These are phyloP conservation scores for Paraphoma sp. DNA, from an alignment of 2,329 filamentous ascomycete genomes.

Conservation along the genomic window DNA sequence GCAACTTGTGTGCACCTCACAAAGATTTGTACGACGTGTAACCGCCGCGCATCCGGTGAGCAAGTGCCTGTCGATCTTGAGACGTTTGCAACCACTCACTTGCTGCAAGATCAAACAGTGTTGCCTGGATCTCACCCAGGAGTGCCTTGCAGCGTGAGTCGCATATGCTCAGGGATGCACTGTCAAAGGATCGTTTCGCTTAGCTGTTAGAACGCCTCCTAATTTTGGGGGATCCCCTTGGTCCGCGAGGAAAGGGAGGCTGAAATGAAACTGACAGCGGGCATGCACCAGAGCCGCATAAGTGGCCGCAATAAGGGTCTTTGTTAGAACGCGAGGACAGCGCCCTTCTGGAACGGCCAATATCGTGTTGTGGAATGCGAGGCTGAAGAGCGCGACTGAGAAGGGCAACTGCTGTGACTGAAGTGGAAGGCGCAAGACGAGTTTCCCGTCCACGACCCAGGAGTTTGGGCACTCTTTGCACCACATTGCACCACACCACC, in stretches of 20 bases:
- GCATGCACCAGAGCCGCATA: conserved; percentile 27
- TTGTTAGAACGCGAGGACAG: neutral
- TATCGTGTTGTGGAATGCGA: conserved; percentile 2
- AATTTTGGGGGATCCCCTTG: conserved; percentile 16
- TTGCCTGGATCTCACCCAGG: conserved; percentile 15
- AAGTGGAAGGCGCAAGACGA: neutral
- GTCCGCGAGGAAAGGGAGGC: conserved; percentile 18
- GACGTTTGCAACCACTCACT: conserved; percentile 5
- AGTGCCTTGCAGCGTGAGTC: conserved; percentile 7
- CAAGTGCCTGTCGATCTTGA: conserved; percentile 22
- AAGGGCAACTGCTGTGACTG: neutral
- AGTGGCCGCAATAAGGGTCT: conserved; percentile 11
- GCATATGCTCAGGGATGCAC: conserved; percentile 6
- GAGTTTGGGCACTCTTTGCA: neutral
- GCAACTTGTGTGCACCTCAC: conserved; percentile 3
- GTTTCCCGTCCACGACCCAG: neutral
- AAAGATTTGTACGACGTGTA: conserved; percentile 1
- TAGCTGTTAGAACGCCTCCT: conserved; percentile 21
- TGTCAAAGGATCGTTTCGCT: conserved; percentile 8
- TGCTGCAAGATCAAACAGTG: conserved; percentile 16
- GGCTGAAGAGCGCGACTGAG: neutral
- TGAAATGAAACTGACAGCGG: conserved; percentile 22
- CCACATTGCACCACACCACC: neutral
- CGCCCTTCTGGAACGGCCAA: neutral
- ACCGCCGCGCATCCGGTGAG: conserved; percentile 7